A percentile compares a stretch with the other conserved stretches of the same genome.
phyloP scores from a whole-genome alignment of 2,329 filamentous ascomycete species.

The Whalleya microplaca region DNA sequence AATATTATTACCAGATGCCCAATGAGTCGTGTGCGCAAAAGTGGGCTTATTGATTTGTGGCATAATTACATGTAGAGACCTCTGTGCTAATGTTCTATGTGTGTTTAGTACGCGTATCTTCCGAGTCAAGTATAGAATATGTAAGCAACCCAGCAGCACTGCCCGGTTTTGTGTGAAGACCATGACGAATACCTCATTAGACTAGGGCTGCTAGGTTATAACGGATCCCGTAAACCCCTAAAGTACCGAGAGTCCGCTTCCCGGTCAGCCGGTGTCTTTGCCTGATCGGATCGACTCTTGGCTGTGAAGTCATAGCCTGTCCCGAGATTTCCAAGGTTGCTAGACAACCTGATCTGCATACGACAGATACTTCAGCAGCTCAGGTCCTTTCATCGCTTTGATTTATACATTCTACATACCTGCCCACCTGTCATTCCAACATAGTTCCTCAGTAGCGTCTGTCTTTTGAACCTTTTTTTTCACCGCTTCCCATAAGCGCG shows the following conservation, averaged over 20 bases:
- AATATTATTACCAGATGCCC: not conserved
- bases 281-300: no score
- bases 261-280: no score
- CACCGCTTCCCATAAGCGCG: not conserved
- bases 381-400: not conserved
- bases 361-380: not conserved
- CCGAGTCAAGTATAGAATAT: not conserved
- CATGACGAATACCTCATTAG: not conserved
- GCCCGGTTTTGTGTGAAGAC: not conserved
- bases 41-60: not conserved
- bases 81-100: no score
- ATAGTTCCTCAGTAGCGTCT: not conserved
- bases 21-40: not conserved
- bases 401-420: not conserved
- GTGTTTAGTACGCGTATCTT: no score
- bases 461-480: not conserved
- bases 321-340: not conserved
- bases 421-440: constrained; percentile 3
- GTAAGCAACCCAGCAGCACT: not conserved
- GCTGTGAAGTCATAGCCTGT: not conserved
- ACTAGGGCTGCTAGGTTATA: not conserved
- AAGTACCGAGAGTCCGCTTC: not conserved
- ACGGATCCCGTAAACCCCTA: not conserved
- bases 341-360: not conserved
- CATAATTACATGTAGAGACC: not conserved